Base-by-base conservation (phyloP, 2,329 filamentous ascomycete genomes). In the Hypoxylon sp. region DNA sequence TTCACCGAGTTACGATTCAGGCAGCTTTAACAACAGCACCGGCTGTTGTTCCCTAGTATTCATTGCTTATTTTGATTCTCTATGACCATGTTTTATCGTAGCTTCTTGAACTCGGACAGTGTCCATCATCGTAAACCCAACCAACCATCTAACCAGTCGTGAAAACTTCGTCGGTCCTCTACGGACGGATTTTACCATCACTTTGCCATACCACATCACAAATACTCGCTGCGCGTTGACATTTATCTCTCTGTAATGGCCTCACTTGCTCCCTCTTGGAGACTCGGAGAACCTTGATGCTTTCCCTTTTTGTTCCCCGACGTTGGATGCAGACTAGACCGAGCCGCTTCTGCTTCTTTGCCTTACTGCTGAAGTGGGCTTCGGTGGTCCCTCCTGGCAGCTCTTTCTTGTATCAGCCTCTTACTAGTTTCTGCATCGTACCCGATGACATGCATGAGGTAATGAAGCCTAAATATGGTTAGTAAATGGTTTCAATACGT, bases 371-470 rank as follows among this genome's bases (percentile, higher is more conserved):
- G 69, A 42, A 64, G 71, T 40, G 66, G 33, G 66, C 72, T 73
- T 7, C 72, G 65, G 25, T 70, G 66, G 10, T 61, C 40, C 46
- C 66, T 76, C 55, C 66, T 73, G 5, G 62, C 58, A 33, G 70
- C 55, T 49, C 65, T 82, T 58, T 86, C 85, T 54, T 79, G 78
- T 48, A 86, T 81, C 48, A 87, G 77, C 14, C 77, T 76, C 66
- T 82, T 80, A 72, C 86, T 86, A 33, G 85, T 86, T n/a, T 80
- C 79, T 61, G 80, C 78, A 70, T 89, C 87, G 72, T 86, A 89
- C 35, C 87, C 87, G 68, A 87, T 85, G 8, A 84, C 78, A 37
- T 82, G 78, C 33, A 81, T 85, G 30, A 89, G 78, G 73, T 88
- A 89, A 55, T 80, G 77, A 56, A 88, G 77, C 71, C 86, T 89